Evolutionary conservation across 768 basidiomycete species (phyloP).

Genomic region (Wakefieldia striispora): DNA sequence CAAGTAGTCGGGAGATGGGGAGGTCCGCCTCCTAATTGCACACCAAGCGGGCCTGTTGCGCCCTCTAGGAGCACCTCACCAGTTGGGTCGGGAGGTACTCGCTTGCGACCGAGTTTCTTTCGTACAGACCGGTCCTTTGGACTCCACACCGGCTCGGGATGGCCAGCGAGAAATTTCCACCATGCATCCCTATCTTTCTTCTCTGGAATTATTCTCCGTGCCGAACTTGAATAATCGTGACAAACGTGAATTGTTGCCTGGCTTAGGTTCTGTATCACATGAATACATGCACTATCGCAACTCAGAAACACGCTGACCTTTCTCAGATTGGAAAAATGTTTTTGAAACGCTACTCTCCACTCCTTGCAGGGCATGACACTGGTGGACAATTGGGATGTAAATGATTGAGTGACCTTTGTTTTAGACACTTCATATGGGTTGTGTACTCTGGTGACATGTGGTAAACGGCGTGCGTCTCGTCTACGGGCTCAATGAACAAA

Average conservation of each 20-base stretch:
- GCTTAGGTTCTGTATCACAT: slow-evolving; percentile 52
- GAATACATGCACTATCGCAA: slow-evolving; percentile 1
- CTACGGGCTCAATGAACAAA: slow-evolving; percentile 37
- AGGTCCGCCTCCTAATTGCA: slow-evolving; percentile 2
- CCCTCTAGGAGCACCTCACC: background rate
- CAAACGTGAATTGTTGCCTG: slow-evolving; percentile 52
- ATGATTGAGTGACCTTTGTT: slow-evolving; percentile 18
- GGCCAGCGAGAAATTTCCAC: slow-evolving; percentile 77
- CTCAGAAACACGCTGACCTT: slow-evolving; percentile 34
- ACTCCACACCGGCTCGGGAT: slow-evolving; percentile 68
- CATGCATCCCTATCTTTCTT: slow-evolving; percentile 71
- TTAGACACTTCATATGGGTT: slow-evolving; percentile 64
- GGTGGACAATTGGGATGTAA: slow-evolving; percentile 19
- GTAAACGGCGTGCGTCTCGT: slow-evolving; percentile 67
- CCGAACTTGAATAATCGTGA: slow-evolving; percentile 1
- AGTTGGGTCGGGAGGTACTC: slow-evolving; percentile 35
- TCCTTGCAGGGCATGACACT: slow-evolving; percentile 57
- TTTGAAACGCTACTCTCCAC: slow-evolving; percentile 61
- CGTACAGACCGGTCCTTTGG: slow-evolving; percentile 26
- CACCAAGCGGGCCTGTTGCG: background rate
- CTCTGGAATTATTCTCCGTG: slow-evolving; percentile 54
- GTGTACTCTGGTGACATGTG: slow-evolving; percentile 57
- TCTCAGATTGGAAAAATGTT: slow-evolving; percentile 63
- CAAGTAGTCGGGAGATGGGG: background rate
- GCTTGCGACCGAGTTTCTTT: slow-evolving; percentile 30